phyloP scores from a whole-genome alignment of 1,139 yeast genomes.

The Blastobotrys buckinghamii region DNA sequence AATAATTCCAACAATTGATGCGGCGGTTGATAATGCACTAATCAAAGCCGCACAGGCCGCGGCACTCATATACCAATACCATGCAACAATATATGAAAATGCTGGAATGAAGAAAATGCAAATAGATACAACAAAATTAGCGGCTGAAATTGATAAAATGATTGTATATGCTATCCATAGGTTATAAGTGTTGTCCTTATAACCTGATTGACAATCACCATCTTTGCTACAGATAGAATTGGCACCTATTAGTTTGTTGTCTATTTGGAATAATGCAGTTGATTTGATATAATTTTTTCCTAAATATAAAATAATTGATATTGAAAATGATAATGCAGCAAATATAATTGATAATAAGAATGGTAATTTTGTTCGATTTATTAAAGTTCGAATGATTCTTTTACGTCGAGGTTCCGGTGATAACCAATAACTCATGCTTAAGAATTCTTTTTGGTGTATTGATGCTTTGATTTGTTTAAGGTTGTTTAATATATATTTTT shows the following conservation, averaged over 20 bases:
- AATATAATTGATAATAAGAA: background rate
- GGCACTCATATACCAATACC: background rate
- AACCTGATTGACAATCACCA: background rate
- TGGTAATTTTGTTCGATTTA: background rate
- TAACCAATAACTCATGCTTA: background rate
- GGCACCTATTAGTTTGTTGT: background rate
- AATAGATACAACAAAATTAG: background rate
- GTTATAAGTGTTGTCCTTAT: background rate
- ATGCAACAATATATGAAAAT: background rate
- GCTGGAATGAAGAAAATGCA: background rate
- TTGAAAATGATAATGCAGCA: background rate
- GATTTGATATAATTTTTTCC: background rate
- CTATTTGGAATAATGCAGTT: background rate
- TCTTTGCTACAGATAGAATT: background rate
- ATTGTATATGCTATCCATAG: constrained; percentile 1
- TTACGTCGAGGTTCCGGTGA: background rate
- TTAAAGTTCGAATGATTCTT: background rate
- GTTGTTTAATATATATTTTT: too few species aligned
- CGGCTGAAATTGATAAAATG: background rate
- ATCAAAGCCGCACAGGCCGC: background rate
- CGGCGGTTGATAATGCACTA: background rate
- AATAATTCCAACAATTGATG: background rate
- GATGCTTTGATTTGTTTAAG: too few species aligned
- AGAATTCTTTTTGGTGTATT: background rate
- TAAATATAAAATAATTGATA: background rate